Percentiles rank a stretch among this genome's conserved stretches.
phyloP scores from a whole-genome alignment of 2,329 filamentous ascomycete genomes.

The Colletotrichum aenigma region DNA sequence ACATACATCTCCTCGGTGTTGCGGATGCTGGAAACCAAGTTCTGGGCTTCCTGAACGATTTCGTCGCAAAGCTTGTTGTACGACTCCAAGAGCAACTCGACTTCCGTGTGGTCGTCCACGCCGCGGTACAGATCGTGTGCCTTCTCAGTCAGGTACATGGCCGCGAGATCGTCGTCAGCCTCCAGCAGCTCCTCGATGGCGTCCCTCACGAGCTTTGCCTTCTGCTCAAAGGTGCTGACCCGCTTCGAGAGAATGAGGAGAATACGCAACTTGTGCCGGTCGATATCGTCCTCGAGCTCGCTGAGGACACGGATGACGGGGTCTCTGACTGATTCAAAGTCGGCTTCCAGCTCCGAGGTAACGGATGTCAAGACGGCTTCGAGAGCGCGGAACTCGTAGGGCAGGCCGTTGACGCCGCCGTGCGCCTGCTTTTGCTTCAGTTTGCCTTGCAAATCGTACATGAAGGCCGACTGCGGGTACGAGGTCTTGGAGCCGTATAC shows the following conservation, averaged over 20 bases:
- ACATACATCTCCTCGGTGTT: conserved; percentile 98
- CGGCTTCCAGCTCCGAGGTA: conserved; percentile 87
- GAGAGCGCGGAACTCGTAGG: conserved; percentile 95
- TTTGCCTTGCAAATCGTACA: conserved; percentile 96
- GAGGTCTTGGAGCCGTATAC: conserved; percentile 94
- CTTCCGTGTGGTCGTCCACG: conserved; percentile 90
- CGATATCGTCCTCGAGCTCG: conserved; percentile 95
- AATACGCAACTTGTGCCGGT: conserved; percentile 88
- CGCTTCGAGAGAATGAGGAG: conserved; percentile 95
- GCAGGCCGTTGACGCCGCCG: conserved; percentile 67
- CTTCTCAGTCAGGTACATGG: conserved; percentile 96
- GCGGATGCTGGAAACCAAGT: conserved; percentile 90
- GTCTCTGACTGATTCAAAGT: conserved; percentile 92
- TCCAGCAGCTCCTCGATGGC: conserved; percentile 95
- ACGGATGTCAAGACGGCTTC: conserved; percentile 95
- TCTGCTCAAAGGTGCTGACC: conserved; percentile 96
- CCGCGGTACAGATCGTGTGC: conserved; percentile 72
- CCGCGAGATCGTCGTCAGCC: conserved; percentile 90
- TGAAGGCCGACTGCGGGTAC: conserved; percentile 94
- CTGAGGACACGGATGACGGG: conserved; percentile 88
- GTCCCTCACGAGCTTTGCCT: conserved; percentile 90
- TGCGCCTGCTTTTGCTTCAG: conserved; percentile 75
- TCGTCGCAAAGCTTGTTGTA: conserved; percentile 98
- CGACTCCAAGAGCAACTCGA: conserved; percentile 95
- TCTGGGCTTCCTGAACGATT: conserved; percentile 93